These are phyloP conservation scores for Pneumocystis sp. DNA, from an alignment of 1,139 yeast genomes.

Conservation along the genomic window DNA sequence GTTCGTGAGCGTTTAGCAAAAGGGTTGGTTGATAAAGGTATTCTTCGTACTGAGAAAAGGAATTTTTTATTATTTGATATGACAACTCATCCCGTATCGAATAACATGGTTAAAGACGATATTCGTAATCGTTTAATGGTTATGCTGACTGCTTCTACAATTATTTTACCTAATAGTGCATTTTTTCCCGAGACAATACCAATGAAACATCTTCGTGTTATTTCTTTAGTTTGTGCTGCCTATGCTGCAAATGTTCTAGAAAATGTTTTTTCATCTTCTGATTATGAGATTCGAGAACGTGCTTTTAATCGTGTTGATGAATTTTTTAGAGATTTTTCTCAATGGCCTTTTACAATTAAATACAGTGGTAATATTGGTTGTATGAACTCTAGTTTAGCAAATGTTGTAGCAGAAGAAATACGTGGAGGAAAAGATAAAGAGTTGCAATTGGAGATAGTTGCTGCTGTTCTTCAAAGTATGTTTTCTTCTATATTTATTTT, in stretches of 20 bases:
- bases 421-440: constrained; percentile 42
- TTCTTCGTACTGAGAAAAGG: constrained; percentile 85
- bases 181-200: constrained; percentile 58
- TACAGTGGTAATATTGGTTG: constrained; percentile 34
- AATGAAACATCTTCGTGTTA: constrained; percentile 58
- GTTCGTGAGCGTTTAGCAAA: constrained; percentile 93
- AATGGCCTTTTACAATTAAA: constrained; percentile 62
- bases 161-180: constrained; percentile 31
- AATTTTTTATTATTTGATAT: constrained; percentile 88
- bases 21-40: constrained; percentile 96
- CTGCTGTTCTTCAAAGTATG: constrained; percentile 45
- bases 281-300: constrained; percentile 80
- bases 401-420: constrained; percentile 53
- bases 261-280: constrained; percentile 63
- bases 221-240: constrained; percentile 74
- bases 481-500: background rate
- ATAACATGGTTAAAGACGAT: constrained; percentile 67
- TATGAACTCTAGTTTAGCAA: constrained; percentile 59
- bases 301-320: constrained; percentile 93
- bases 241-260: constrained; percentile 95
- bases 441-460: constrained; percentile 71
- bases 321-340: constrained; percentile 62
- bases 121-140: constrained; percentile 55
- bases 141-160: constrained; percentile 55
- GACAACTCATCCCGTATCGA: constrained; percentile 97